Evolutionary conservation across 257 asterid genomes (phyloP).

Genomic region (Verbena officinalis): DNA sequence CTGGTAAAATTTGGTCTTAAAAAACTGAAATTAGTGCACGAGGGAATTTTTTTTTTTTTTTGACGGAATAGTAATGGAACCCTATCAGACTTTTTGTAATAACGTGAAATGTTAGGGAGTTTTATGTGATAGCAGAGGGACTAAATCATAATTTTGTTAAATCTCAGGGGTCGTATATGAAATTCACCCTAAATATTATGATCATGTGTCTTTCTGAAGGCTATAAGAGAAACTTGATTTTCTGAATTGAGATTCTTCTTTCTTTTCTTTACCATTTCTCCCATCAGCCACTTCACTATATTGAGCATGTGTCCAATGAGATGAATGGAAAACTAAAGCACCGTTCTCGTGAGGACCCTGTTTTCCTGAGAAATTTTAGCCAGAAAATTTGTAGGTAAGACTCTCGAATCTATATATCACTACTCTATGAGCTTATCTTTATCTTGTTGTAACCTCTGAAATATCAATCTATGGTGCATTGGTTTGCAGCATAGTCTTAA

Average conservation of each 20-base stretch:
- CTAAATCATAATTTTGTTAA: no score
- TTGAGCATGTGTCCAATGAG: conserved; percentile 40
- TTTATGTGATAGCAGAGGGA: no score
- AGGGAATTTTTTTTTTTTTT: no score
- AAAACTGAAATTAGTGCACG: no score
- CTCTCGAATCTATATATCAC: conserved; percentile 18
- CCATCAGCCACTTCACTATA: conserved; percentile 41
- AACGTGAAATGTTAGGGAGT: no score
- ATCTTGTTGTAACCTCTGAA: background rate
- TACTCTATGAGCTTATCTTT: background rate
- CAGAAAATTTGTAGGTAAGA: conserved; percentile 40
- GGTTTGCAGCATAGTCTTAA: conserved; percentile 7
- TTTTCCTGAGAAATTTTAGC: conserved; percentile 34
- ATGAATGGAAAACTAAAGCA: conserved; percentile 12
- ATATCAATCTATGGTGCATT: background rate
- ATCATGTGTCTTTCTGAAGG: background rate
- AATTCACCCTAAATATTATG: no score
- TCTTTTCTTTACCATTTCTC: background rate
- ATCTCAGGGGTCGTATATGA: no score
- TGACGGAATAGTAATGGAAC: no score
- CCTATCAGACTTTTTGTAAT: no score
- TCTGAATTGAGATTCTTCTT: background rate
- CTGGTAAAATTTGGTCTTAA: no score
- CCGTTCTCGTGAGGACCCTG: conserved; percentile 28
- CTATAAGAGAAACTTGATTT: no score